Conservation (phyloP, 345 rosid genomes). For the Citrus medica region DNA sequence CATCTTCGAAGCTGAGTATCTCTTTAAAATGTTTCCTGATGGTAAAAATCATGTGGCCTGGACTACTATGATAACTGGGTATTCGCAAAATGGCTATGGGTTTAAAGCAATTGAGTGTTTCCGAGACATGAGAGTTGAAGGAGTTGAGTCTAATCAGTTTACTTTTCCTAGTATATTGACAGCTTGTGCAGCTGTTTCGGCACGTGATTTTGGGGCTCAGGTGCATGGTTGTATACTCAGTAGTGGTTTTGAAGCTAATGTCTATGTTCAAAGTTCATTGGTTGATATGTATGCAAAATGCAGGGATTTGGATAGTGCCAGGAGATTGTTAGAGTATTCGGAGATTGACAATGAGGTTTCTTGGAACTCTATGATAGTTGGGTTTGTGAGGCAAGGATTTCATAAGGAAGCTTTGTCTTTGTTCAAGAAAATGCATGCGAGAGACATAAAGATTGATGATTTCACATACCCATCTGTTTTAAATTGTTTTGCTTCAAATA, state of each 20-base stretch:
- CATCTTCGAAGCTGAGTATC: slow-evolving; percentile 63
- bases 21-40: slow-evolving; percentile 43
- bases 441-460: slow-evolving; percentile 54
- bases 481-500: slow-evolving; percentile 57
- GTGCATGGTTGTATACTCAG: slow-evolving; percentile 65
- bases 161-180: slow-evolving; percentile 78
- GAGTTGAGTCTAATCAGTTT: slow-evolving; percentile 61
- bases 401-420: slow-evolving; percentile 55
- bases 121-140: slow-evolving; percentile 50
- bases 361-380: slow-evolving; percentile 84
- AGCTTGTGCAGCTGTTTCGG: slow-evolving; percentile 60
- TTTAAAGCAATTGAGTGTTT: slow-evolving; percentile 61
- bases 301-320: slow-evolving; percentile 57
- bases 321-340: slow-evolving; percentile 41
- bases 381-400: slow-evolving; percentile 64
- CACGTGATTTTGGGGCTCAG: slow-evolving; percentile 54
- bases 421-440: slow-evolving; percentile 59
- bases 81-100: slow-evolving; percentile 54
- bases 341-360: slow-evolving; percentile 62
- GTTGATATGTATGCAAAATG: slow-evolving; percentile 88
- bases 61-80: slow-evolving; percentile 89
- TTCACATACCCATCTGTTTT: slow-evolving; percentile 69
- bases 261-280: slow-evolving; percentile 73
- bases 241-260: slow-evolving; percentile 62
- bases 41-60: slow-evolving; percentile 60